Evolutionary conservation across 208 protist species (phyloP), one percentile per base, ranked within the genome.

Genomic region (Crithidia sp.): DNA sequence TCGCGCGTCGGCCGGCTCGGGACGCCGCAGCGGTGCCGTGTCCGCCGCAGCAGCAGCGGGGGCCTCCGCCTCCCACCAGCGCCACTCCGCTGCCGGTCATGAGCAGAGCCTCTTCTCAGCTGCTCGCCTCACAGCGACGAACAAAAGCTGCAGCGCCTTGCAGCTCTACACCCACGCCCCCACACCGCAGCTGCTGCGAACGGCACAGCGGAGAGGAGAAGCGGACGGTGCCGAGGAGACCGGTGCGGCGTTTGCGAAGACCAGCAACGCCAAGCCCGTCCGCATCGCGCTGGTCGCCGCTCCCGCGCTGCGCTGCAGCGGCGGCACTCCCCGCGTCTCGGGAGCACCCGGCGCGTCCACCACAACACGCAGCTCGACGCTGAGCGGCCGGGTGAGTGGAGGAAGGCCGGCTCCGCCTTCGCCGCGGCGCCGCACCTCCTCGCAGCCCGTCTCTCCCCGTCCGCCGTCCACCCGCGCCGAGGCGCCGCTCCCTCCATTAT

Each of bases 161-260:
- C 74, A 74, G 74, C 74, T 79, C 62, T 74, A 71, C 62, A 71
- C 74, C 7, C 13, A 74, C 55, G 9, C 74, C 7, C 74, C 67
- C 37, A 52, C 67, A 2, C 71, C 68, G 44, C 40, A 59, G 17
- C 47, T 66, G 52, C 14, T 60, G 17, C 52, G 47, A 50, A 16
- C 53, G 39, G 65, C 53, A 14, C 41, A 13, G 13, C 41, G n/a
- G 0, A 5, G 4, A 12, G 44, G 44, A 6, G 43, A 64, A 12
- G 39, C 5, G 3, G 16, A 13, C 44, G 40, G 49, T n/a, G 50
- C 7, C 8, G 54, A 13, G 13, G 40, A 52, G 37, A n/a, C 40
- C 7, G 12, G 43, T 45, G 40, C 5, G 47, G 36, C 6, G 62
- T 8, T 12, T 19, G 40, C 4, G 9, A 47, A 9, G 19, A 67